Evolutionary conservation across 257 asterid species (phyloP).

Genomic region (Scutellaria minor): DNA sequence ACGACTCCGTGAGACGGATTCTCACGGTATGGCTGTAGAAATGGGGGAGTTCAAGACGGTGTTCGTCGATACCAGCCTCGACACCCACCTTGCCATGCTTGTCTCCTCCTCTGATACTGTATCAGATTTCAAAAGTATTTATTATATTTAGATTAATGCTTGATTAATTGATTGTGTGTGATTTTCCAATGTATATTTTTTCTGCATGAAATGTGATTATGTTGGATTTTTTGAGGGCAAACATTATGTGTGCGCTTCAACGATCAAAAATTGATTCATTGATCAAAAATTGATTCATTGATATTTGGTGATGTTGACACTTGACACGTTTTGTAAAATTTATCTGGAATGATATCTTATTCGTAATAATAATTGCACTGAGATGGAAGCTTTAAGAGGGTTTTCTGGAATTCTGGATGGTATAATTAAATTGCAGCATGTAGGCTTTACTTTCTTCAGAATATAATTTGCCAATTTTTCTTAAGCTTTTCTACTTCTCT

Average conservation of each 20-base stretch:
- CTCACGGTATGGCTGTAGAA: constrained; percentile 31
- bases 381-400: background rate
- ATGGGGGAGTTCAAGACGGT: constrained; percentile 38
- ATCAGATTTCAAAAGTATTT: constrained; percentile 61
- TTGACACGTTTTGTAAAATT: background rate
- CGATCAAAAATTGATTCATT: background rate
- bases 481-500: constrained; percentile 10
- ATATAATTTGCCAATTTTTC: background rate
- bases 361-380: background rate
- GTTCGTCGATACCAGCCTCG: constrained; percentile 72
- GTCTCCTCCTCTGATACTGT: constrained; percentile 55
- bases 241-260: background rate
- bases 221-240: background rate
- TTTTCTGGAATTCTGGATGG: background rate
- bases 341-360: background rate
- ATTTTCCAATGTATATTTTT: background rate
- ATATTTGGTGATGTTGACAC: background rate
- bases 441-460: background rate
- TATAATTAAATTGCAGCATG: background rate
- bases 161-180: background rate
- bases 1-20: constrained; percentile 50
- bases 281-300: background rate
- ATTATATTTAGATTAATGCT: background rate
- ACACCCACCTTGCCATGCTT: constrained; percentile 57
- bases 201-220: background rate